Base-by-base conservation (phyloP, 345 rosid species). In the Streptanthus diversifolius region DNA sequence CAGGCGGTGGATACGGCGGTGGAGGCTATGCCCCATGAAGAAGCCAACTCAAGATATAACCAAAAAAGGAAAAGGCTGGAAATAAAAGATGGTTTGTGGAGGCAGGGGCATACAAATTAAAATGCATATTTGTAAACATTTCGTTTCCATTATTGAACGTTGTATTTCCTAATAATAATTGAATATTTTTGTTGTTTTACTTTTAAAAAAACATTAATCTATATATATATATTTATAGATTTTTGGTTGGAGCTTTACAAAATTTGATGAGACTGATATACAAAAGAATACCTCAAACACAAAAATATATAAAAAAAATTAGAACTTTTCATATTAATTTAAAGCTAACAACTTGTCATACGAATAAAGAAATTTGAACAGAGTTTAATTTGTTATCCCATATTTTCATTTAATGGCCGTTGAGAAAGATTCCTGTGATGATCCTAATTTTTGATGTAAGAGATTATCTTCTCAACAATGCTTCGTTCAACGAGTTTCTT, bases 1-100 rank as follows among this genome's bases (percentile, higher is more conserved):
- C 73, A 15, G 79, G 73, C 0, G 72, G 80, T 21, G 84, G 82
- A 0, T 78, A 77, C 25, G 86, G 86, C 4, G 80, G 82, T 63
- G 80, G 80, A 24, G 67, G 66, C 19, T 77, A 84, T 60, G 75
- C 65, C 8, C 86, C 86, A 40, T 79, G 62, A 76, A 36, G 70
- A 45, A 70, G 37, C 54, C 54, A 70, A 70, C 24, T 43, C 18
- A 55, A 44, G 5, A 63, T 45, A 11, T 1, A 36, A 36, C 61
- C 61, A 37, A 55, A 63, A 62, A 35, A 47, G 55, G 53, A 53
- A 33, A 22, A 58, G 47, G 43, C 37, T 74, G 47, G 41, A 29
- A 70, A 70, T 47, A 37, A 77, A 76, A 63, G 29, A 56, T 48
- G 61, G 56, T 35, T 24, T 75, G 51, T 54, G 58, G 72, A 56